Conservation (phyloP, 495 filamentous ascomycete genomes). For the Penicillium riverlandense region DNA sequence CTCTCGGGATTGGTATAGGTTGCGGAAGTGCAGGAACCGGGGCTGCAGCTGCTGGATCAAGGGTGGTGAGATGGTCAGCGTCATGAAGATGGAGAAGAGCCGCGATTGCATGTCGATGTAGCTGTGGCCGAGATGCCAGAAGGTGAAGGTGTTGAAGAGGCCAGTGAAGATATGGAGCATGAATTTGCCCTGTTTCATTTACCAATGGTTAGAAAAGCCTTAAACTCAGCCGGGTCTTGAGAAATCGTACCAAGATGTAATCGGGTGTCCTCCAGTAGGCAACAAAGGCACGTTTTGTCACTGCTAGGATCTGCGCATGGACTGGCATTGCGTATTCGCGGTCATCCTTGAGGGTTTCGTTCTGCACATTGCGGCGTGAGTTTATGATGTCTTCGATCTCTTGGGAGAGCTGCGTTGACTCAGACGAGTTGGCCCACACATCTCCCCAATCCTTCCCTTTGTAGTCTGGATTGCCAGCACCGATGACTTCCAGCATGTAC, state of each 20-base stretch:
- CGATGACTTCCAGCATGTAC: conserved; percentile 63
- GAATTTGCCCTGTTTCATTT: conserved; percentile 42
- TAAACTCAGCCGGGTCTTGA: too few relatives aligned
- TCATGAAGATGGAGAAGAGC: conserved; percentile 69
- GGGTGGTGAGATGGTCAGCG: conserved; percentile 54
- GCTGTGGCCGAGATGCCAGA: conserved; percentile 51
- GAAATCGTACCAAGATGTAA: conserved; percentile 41
- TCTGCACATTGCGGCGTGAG: conserved; percentile 22
- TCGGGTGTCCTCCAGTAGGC: conserved; percentile 55
- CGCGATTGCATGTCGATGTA: conserved; percentile 56
- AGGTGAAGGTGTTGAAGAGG: conserved; percentile 60
- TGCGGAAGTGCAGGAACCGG: conserved; percentile 37
- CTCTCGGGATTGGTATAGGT: conserved; percentile 41
- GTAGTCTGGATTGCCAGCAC: conserved; percentile 56
- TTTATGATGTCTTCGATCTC: conserved; percentile 42
- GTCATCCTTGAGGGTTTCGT: conserved; percentile 30
- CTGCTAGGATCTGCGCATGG: conserved; percentile 39
- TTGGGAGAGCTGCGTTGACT: conserved; percentile 31
- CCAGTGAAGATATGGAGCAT: conserved; percentile 57
- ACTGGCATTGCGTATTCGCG: conserved; percentile 57
- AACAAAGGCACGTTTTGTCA: conserved; percentile 46
- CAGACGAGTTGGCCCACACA: conserved; percentile 45
- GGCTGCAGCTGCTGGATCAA: conserved; percentile 56
- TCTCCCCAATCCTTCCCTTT: conserved; percentile 56
- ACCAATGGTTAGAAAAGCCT: too few relatives aligned